A percentile compares a stretch with the other conserved stretches of the same genome.
Conservation (phyloP, 176 grass and related monocot species). For the Zea luxurians region DNA sequence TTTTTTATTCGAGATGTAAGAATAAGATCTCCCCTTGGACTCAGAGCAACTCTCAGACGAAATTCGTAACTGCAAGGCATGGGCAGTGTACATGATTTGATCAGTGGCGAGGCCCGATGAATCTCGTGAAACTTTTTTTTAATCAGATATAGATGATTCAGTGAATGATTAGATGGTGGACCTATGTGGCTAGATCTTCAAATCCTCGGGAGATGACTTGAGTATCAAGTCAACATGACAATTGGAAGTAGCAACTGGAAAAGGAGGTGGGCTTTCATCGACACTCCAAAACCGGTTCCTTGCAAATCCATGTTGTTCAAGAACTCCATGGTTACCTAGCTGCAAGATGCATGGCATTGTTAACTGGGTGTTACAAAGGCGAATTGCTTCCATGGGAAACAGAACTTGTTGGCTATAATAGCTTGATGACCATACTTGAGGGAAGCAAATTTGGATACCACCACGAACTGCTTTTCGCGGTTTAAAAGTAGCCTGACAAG, state of each 20-base stretch:
- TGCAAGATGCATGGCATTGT: slow-evolving; percentile 37
- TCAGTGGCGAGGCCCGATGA: not conserved
- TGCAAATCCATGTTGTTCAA: slow-evolving; percentile 75
- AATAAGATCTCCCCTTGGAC: slow-evolving; percentile 63
- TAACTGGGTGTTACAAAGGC: slow-evolving; percentile 5
- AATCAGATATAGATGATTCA: slow-evolving; percentile 17
- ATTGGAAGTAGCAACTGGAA: slow-evolving; percentile 38
- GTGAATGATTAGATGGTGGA: slow-evolving; percentile 29
- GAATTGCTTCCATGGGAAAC: not conserved
- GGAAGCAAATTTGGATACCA: too few species aligned
- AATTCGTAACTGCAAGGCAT: slow-evolving; percentile 66
- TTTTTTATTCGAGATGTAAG: slow-evolving; percentile 74
- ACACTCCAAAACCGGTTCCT: slow-evolving; percentile 71
- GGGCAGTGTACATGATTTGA: slow-evolving; percentile 12
- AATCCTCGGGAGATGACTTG: slow-evolving; percentile 65
- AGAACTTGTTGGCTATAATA: too few species aligned
- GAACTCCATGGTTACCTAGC: slow-evolving; percentile 68
- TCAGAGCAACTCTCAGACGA: slow-evolving; percentile 67
- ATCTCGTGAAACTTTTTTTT: not conserved
- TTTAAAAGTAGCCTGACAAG: too few species aligned
- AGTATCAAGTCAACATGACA: slow-evolving; percentile 69
- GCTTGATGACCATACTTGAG: too few species aligned
- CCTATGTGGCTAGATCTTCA: slow-evolving; percentile 82
- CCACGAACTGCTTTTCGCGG: too few species aligned
- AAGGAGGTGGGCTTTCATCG: slow-evolving; percentile 57